Conservation (phyloP, 2,329 filamentous ascomycete genomes). For the Leptographium lundbergii region DNA sequence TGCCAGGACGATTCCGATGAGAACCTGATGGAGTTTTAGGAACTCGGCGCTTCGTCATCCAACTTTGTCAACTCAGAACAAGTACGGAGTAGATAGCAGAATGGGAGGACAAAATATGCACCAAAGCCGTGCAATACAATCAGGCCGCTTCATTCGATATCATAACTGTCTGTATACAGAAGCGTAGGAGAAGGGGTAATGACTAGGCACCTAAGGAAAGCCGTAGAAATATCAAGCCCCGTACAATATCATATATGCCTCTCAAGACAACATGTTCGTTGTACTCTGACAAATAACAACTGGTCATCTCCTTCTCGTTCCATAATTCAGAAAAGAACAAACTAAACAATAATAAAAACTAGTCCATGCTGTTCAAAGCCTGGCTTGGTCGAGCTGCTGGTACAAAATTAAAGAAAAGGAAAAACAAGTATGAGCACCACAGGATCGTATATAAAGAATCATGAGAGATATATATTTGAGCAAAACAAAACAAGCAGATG, state of each 20-base stretch:
- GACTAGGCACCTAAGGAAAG: not conserved
- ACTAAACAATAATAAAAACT: not conserved
- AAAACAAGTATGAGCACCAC: not conserved
- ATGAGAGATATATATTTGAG: not conserved
- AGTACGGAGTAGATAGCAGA: not conserved
- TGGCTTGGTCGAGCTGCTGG: not conserved
- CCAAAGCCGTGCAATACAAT: not conserved
- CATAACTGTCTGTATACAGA: not conserved
- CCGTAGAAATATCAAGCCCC: not conserved
- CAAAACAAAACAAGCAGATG: not conserved
- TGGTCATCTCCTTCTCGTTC: not conserved
- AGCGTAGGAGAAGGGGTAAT: not conserved
- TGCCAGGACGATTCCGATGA: not conserved
- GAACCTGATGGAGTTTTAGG: not conserved
- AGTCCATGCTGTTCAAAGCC: not conserved
- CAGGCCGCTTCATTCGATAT: not conserved
- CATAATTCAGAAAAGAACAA: not conserved
- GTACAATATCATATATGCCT: not conserved
- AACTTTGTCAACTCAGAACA: too few species aligned
- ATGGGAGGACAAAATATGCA: not conserved
- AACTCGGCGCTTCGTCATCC: too few species aligned
- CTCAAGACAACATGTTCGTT: not conserved
- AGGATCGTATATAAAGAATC: not conserved
- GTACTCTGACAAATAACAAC: not conserved
- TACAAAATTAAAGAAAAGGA: not conserved